These are phyloP conservation scores for Pistacia vera DNA, from an alignment of 345 rosid genomes.

Conservation along the genomic window DNA sequence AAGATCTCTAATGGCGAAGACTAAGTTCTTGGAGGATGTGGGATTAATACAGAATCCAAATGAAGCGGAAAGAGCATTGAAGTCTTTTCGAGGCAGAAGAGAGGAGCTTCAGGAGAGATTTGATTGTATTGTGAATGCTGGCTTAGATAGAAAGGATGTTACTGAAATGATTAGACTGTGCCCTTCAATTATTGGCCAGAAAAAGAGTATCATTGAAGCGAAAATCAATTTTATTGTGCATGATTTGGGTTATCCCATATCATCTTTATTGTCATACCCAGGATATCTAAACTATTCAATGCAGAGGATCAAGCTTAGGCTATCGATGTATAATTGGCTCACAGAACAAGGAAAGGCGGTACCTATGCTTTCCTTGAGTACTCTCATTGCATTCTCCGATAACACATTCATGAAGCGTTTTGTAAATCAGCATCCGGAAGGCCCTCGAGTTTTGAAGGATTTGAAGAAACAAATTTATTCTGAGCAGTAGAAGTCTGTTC, in stretches of 20 bases:
- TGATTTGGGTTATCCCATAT: constrained; percentile 56
- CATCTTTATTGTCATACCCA: constrained; percentile 51
- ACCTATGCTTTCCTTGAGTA: constrained; percentile 41
- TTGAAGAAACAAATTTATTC: constrained; percentile 45
- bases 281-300: constrained; percentile 47
- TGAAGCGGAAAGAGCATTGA: constrained; percentile 44
- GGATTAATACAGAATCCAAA: constrained; percentile 51
- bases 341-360: constrained; percentile 42
- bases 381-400: constrained; percentile 50
- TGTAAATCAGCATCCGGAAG: constrained; percentile 60
- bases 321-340: constrained; percentile 74
- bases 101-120: constrained; percentile 73
- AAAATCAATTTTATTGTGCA: constrained; percentile 57
- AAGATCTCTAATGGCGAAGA: constrained; percentile 46
- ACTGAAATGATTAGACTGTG: constrained; percentile 51
- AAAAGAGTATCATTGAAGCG: constrained; percentile 45
- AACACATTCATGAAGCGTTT: constrained; percentile 34
- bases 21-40: constrained; percentile 52
- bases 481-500: constrained; percentile 6
- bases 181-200: too few relatives aligned
- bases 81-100: constrained; percentile 68
- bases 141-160: constrained; percentile 61
- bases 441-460: constrained; percentile 61
- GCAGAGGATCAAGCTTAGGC: constrained; percentile 56
- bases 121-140: constrained; percentile 65